These are phyloP conservation scores for Jasminum sambac DNA, from an alignment of 257 asterid genomes.

Conservation along the genomic window DNA sequence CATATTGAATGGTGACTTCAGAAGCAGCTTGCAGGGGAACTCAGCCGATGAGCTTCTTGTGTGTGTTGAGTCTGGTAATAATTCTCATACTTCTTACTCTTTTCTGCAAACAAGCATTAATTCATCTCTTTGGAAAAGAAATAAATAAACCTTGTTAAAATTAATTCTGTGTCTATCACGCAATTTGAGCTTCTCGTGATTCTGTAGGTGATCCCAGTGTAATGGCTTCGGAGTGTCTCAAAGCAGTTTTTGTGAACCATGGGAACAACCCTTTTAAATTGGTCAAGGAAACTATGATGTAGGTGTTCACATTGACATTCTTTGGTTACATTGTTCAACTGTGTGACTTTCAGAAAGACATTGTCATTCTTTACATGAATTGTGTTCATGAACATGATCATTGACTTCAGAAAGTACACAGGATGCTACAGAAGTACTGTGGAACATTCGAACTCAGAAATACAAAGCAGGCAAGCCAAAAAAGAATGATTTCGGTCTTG, in stretches of 20 bases:
- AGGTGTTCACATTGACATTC: conserved; percentile 28
- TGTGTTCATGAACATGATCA: conserved; percentile 16
- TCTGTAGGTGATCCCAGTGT: conserved; percentile 41
- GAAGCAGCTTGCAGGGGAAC: conserved; percentile 66
- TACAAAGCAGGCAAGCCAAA: conserved; percentile 41
- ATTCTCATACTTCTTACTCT: neutral
- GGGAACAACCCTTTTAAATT: conserved; percentile 46
- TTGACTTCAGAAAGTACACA: conserved; percentile 29
- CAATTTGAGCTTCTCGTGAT: conserved; percentile 16
- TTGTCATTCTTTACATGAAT: conserved; percentile 17
- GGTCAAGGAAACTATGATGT: conserved; percentile 56
- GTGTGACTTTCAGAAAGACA: neutral
- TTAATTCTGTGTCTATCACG: neutral
- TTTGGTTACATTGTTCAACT: conserved; percentile 11
- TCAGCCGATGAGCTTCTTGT: conserved; percentile 55
- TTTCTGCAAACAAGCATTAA: conserved; percentile 3
- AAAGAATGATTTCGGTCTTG: neutral
- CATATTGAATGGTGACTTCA: conserved; percentile 39
- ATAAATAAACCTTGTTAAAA: conserved; percentile 1
- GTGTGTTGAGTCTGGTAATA: conserved; percentile 53
- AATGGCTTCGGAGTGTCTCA: conserved; percentile 30
- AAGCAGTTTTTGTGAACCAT: conserved; percentile 44
- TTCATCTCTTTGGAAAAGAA: neutral
- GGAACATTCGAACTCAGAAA: conserved; percentile 49
- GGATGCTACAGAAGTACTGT: conserved; percentile 40